phyloP scores from a whole-genome alignment of 139 green algal genomes.

The Diplosphaera chodatii region DNA sequence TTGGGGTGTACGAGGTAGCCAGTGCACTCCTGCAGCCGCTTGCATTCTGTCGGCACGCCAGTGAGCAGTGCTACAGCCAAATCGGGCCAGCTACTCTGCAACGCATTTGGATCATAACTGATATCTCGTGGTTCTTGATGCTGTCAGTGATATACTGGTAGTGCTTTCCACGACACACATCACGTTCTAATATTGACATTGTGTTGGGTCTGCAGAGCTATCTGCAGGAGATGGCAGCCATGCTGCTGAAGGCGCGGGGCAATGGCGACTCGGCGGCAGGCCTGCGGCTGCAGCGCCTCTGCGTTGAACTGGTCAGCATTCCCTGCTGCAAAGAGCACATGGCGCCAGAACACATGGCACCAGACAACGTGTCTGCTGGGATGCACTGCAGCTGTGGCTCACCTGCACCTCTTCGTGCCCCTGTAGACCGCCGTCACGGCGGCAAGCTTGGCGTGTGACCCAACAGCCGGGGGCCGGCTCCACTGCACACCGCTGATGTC shows the following conservation, averaged over 20 bases:
- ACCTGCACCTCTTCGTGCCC: slow-evolving; percentile 4
- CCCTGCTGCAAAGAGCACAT: neutral
- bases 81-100: too few species aligned
- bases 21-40: too few species aligned
- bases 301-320: neutral
- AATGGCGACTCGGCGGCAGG: neutral
- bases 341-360: too few species aligned
- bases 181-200: too few species aligned
- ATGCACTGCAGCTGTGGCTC: too few species aligned
- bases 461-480: neutral
- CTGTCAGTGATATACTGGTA: too few species aligned
- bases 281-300: neutral
- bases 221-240: neutral
- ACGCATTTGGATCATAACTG: too few species aligned
- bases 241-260: neutral
- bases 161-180: too few species aligned
- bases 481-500: slow-evolving; percentile 3
- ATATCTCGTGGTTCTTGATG: too few species aligned
- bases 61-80: too few species aligned
- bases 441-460: slow-evolving; percentile 15
- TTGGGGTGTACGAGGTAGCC: neutral
- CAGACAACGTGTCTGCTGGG: too few species aligned
- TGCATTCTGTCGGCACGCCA: too few species aligned
- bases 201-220: neutral
- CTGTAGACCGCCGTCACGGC: slow-evolving; percentile 10